Percentiles rank a stretch among this genome's conserved stretches.
phyloP scores from a whole-genome alignment of 1,139 yeast genomes.

The Blastobotrys serpentis region DNA sequence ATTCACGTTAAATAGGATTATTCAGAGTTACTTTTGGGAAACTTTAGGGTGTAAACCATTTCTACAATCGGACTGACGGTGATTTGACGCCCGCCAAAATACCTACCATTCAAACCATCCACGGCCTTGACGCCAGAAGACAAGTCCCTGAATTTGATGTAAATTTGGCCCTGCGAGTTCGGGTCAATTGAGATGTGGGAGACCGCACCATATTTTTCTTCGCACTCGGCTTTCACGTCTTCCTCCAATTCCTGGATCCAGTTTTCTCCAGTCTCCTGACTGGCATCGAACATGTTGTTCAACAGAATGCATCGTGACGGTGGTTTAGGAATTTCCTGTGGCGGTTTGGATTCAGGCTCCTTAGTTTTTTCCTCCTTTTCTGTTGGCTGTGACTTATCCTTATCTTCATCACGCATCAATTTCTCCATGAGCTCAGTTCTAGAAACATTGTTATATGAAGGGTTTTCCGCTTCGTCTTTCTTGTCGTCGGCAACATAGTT shows the following conservation, averaged over 20 bases:
- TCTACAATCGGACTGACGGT: conserved; percentile 38
- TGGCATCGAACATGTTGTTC: conserved; percentile 40
- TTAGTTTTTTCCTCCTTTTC: not conserved
- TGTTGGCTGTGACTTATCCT: conserved; percentile 2
- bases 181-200: conserved; percentile 38
- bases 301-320: conserved; percentile 37
- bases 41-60: conserved; percentile 35
- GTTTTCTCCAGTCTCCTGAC: conserved; percentile 38
- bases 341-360: not conserved
- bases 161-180: conserved; percentile 36
- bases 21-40: conserved; percentile 16
- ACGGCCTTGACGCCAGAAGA: conserved; percentile 37
- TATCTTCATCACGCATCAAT: conserved; percentile 38
- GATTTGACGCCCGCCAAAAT: conserved; percentile 40
- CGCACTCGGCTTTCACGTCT: conserved; percentile 41
- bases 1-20: too few relatives aligned
- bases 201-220: conserved; percentile 41
- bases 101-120: conserved; percentile 39
- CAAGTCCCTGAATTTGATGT: conserved; percentile 36
- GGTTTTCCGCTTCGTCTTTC: conserved; percentile 24
- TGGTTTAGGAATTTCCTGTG: conserved; percentile 14
- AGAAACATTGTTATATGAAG: conserved; percentile 31
- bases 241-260: conserved; percentile 42
- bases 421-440: conserved; percentile 37
- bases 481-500: not conserved